These are phyloP conservation scores for Aristolochia contorta DNA, from an alignment of 164 flowering plant genomes.

Conservation along the genomic window DNA sequence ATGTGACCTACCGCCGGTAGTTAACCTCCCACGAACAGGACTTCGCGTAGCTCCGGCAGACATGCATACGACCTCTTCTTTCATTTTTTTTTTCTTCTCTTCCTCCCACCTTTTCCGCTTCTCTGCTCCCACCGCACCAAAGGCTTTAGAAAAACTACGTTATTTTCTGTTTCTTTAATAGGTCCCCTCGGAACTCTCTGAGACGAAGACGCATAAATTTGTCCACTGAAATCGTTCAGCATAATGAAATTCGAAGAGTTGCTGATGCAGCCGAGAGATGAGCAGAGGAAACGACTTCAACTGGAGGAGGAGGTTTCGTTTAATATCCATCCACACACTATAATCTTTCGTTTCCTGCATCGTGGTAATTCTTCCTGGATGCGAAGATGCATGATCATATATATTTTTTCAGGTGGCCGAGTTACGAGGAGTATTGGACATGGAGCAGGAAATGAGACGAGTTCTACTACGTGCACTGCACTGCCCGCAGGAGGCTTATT, in stretches of 20 bases:
- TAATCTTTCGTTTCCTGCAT: background rate
- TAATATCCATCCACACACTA: background rate
- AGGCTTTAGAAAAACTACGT: background rate
- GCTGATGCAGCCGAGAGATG: constrained; percentile 39
- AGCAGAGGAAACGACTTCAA: constrained; percentile 25
- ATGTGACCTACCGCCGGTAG: background rate
- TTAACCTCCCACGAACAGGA: constrained; percentile 1
- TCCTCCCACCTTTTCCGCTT: background rate
- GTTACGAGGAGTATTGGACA: constrained; percentile 43
- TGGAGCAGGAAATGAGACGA: constrained; percentile 37
- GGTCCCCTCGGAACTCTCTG: too few relatives aligned
- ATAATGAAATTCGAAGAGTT: constrained; percentile 68
- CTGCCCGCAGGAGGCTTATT: constrained; percentile 34
- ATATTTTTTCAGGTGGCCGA: constrained; percentile 37
- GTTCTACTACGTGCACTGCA: constrained; percentile 42
- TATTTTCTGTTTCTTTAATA: constrained; percentile 5
- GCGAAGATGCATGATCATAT: background rate
- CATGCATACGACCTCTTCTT: background rate
- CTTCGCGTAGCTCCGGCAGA: background rate
- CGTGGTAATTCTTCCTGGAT: background rate
- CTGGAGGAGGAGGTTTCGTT: constrained; percentile 50
- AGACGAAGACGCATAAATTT: background rate
- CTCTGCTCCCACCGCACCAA: background rate
- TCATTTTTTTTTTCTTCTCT: background rate
- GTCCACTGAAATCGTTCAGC: background rate